Evolutionary conservation across 1,139 yeast genomes (phyloP).

Genomic region (Trichomonascaceae sp.): DNA sequence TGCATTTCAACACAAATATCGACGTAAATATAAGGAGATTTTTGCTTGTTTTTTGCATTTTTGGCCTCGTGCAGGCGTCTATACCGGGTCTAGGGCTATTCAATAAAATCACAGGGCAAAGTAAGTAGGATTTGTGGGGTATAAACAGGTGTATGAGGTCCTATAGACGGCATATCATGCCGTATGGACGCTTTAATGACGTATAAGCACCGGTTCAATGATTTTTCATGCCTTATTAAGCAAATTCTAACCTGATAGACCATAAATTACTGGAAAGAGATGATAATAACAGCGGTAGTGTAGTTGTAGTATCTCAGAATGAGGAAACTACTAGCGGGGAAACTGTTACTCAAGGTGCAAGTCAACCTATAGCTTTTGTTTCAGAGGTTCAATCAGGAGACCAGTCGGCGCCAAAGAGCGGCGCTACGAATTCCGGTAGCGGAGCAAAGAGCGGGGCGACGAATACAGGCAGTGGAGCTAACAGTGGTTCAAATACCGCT

Average conservation of each 20-base stretch:
- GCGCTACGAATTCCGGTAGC: background rate
- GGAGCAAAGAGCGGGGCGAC: background rate
- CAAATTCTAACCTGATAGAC: background rate
- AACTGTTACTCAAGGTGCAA: background rate
- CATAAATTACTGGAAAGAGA: background rate
- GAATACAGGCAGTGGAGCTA: background rate
- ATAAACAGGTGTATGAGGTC: too few species aligned
- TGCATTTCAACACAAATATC: background rate
- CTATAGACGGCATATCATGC: too few species aligned
- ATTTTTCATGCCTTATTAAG: too few species aligned
- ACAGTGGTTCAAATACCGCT: background rate
- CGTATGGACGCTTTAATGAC: too few species aligned
- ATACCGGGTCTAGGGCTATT: background rate
- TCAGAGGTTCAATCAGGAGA: background rate
- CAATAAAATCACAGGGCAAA: conserved; percentile 3
- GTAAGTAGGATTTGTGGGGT: background rate
- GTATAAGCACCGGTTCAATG: too few species aligned
- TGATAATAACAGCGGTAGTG: background rate
- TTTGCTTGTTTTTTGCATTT: background rate
- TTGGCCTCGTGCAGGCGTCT: background rate
- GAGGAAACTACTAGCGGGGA: background rate
- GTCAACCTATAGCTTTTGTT: background rate
- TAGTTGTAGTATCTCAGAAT: background rate
- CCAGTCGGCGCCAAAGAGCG: background rate
- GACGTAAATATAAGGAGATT: background rate